A percentile compares a stretch with the other conserved stretches of the same genome.
Evolutionary conservation across 1,139 yeast genomes (phyloP).

Genomic region (Neolecta irregularis): DNA sequence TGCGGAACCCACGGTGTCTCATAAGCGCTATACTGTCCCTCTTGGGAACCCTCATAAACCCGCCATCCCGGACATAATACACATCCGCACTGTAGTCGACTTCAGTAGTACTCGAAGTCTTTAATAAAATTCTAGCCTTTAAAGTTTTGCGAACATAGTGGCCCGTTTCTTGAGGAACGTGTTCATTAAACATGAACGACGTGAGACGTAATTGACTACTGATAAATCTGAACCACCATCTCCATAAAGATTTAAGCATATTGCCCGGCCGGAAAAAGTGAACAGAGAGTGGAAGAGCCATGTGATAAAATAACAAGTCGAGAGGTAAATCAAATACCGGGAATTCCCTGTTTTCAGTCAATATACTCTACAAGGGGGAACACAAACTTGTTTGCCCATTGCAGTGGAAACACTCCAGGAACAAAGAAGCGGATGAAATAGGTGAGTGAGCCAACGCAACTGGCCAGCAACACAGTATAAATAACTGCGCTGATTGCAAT

Average conservation of each 20-base stretch:
- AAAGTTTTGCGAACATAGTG: slow-evolving; percentile 34
- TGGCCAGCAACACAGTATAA: slow-evolving; percentile 53
- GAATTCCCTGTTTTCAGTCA: slow-evolving; percentile 13
- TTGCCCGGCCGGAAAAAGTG: slow-evolving; percentile 12
- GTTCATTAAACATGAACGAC: slow-evolving; percentile 57
- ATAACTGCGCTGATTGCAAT: slow-evolving; percentile 62
- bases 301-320: slow-evolving; percentile 20
- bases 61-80: slow-evolving; percentile 60
- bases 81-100: slow-evolving; percentile 28
- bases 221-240: slow-evolving; percentile 38
- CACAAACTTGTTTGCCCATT: slow-evolving; percentile 7
- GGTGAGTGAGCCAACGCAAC: slow-evolving; percentile 60
- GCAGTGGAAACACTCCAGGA: slow-evolving; percentile 22
- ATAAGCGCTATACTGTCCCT: slow-evolving; percentile 48
- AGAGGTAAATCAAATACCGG: slow-evolving; percentile 22
- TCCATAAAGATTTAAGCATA: slow-evolving; percentile 38
- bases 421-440: slow-evolving; percentile 35
- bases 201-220: slow-evolving; percentile 53
- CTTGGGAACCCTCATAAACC: slow-evolving; percentile 71
- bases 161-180: slow-evolving; percentile 67
- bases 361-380: slow-evolving; percentile 23
- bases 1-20: slow-evolving; percentile 41
- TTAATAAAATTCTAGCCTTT: slow-evolving; percentile 21
- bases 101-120: slow-evolving; percentile 32
- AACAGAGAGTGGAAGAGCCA: slow-evolving; percentile 17